Base-by-base conservation (phyloP, 2,329 filamentous ascomycete genomes). In the Allantophomopsis cytisporea region DNA sequence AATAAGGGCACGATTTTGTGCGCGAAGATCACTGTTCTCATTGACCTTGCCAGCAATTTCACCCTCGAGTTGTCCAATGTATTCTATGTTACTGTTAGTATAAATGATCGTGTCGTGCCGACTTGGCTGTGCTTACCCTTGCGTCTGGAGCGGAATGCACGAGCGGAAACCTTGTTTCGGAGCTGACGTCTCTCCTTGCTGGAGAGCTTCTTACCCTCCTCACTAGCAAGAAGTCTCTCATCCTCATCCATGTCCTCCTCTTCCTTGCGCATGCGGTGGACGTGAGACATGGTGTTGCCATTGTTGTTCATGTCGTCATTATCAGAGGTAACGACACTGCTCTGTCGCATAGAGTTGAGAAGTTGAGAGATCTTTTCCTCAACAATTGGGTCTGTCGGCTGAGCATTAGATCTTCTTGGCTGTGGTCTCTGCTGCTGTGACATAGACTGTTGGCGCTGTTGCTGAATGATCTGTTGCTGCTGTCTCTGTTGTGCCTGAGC, bases 171-270 rank as follows among this genome's bases (percentile, higher is more conserved):
- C 65, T 98, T 98, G 73, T 98, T 98, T 47, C 91, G 78, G n/a
- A 98, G 73, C 62, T 96, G 91, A 49, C 91, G 80, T 44, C 91
- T 80, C 63, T 96, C 88, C 66, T 96, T 96, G 69, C 86, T 94
- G 62, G 80, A 91, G n/a, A 98, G 73, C 68, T 95, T 95, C 79
- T 98, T 98, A 53, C 89, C 91, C 63, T 95, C 89, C 54, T 98
- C 91, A 44, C 87, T 95, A n/a, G 86, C 86, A 36, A 95, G 69
- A 8, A 95, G 69, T 49, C 85, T 75, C 69, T 96, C 91, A 52
- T 96, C 91, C 60, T 95, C 89, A 51, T 98, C 91, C 89, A 98
- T 96, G 39, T 96, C 89, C 45, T 95, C 88, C 53, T 96, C 88
- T 35, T 95, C 87, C 70, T 96, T 96, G 71, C 80, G 88, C 46